Percentiles rank a stretch among this genome's conserved stretches.
Evolutionary conservation across 441 rosid genomes (phyloP).

Genomic region (Croton setiger): DNA sequence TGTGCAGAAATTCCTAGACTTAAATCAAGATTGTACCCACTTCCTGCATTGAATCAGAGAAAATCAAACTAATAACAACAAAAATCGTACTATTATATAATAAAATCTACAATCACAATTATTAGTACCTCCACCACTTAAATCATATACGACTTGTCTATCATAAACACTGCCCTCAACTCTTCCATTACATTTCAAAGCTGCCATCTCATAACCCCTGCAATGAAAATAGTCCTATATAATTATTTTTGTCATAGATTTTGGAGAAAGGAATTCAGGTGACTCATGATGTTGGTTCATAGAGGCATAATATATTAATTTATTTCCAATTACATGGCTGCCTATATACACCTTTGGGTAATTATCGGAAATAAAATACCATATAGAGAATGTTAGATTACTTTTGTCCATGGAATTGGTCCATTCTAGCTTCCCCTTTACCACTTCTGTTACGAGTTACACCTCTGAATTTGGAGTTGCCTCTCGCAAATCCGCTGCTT

Average conservation of each 20-base stretch:
- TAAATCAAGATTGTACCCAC: conserved; percentile 52
- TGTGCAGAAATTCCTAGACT: conserved; percentile 69
- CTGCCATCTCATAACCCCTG: conserved; percentile 91
- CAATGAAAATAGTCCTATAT: conserved; percentile 48
- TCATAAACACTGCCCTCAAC: conserved; percentile 57
- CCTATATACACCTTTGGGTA: no score
- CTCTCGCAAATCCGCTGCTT: conserved; percentile 70
- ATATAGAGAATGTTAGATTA: conserved; percentile 35
- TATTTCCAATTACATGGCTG: no score
- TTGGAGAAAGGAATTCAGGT: no score
- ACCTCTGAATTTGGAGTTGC: conserved; percentile 78
- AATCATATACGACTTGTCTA: conserved; percentile 37
- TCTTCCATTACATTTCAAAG: conserved; percentile 60
- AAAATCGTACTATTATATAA: no score
- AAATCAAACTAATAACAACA: not conserved
- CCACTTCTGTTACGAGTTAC: conserved; percentile 76
- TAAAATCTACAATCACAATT: no score
- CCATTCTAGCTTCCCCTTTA: conserved; percentile 84
- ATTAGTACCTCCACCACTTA: conserved; percentile 37
- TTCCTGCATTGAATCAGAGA: conserved; percentile 34
- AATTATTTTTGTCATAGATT: no score
- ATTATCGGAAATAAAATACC: no score
- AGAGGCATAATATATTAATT: no score
- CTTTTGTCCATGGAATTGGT: conserved; percentile 83
- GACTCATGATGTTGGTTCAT: no score